Evolutionary conservation across 345 rosid species (phyloP), one percentile per base, ranked within the genome.

Genomic region (Cardamine chenopodiifolia): DNA sequence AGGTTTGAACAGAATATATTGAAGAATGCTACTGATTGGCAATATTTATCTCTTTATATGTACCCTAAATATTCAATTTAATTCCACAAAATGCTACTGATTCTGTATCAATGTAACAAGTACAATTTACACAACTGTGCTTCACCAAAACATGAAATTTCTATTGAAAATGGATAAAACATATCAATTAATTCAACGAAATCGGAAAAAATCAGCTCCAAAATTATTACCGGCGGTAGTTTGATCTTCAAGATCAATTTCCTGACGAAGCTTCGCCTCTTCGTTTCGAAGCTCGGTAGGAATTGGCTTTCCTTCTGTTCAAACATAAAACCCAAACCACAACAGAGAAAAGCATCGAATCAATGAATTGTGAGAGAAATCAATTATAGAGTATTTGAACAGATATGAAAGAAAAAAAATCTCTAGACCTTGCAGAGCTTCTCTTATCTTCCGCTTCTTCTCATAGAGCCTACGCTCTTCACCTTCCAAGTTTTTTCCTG

Each of bases 251-350:
- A 94, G 91, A 61, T 94, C 97, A 62, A 94, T 88, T 80, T 91
- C 95, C 55, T 85, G 81, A 32, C 96, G 93, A 70, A 92, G 97
- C 39, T 85, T 84, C 1, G 93, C 89, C 70, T 87, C 96, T 63
- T 88, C 97, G 78, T 90, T 90, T 23, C 93, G 75, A 37, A 94
- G 89, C 89, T 92, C 96, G 20, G 97, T 90, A 32, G 99, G 99
- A 81, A 94, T 91, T 7, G 93, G 91, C 71, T 92, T 92, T 60
- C 99, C 99, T 79, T 92, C 98, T 90, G 82, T 17, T 56, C 22
- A 62, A 12, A 20, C 57, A 68, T 13, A 64, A 59, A 67, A 18
- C 29, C 61, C 28, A 18, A 66, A 66, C 10, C 53, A 50, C 1
- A 35, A 66, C 34, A 39, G n/a, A 57, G 8, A 32, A 9, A 56